Base-by-base conservation (phyloP, 371 early-diverging fungal species). In the Umbelopsis sp. region DNA sequence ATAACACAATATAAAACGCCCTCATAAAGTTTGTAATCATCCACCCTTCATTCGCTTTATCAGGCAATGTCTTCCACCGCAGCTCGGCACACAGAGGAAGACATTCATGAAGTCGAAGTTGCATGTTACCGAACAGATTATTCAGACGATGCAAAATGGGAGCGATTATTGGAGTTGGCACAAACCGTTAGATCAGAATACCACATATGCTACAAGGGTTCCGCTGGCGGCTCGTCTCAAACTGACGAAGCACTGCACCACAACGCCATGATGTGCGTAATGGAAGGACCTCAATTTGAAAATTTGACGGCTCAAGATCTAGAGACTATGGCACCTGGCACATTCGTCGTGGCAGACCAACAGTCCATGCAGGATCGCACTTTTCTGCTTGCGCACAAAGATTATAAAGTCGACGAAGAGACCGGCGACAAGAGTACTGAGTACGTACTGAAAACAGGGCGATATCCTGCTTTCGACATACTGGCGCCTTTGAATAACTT, bases 341-440 rank as follows among this genome's bases (percentile, higher is more conserved):
- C 45, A 2, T 45, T 14, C 18, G 1, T 45, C 6, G 2, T 45
- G 2, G 45, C 45, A 10, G 45, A 45, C 2, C 10, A 45, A 18
- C 45, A 45, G 18, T 45, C 45, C 14, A 45, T 45, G 45, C 1
- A 10, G 45, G 45, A 45, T 18, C 4, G 7, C 45, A 45, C 10
- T 0, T 45, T 45, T 2, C 2, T 45, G 16, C 70, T 45, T 75
- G 76, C 79, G 77, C 32, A 81, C 73, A 69, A 76, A 78, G 68
- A 78, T 77, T 64, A 81, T 74, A 48, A 75, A 73, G 65, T 77
- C 79, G 72, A 81, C 78, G 72, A 81, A 81, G 29, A 75, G 77
- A 72, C 70, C 78, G 71, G 76, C 79, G 22, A 81, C 29, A 1
- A 3, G 70, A 41, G 76, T 77, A 45, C 74, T 81, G 45, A 7